Conservation (phyloP, 116 monocot genomes). For the Dioscorea cayenensis region DNA sequence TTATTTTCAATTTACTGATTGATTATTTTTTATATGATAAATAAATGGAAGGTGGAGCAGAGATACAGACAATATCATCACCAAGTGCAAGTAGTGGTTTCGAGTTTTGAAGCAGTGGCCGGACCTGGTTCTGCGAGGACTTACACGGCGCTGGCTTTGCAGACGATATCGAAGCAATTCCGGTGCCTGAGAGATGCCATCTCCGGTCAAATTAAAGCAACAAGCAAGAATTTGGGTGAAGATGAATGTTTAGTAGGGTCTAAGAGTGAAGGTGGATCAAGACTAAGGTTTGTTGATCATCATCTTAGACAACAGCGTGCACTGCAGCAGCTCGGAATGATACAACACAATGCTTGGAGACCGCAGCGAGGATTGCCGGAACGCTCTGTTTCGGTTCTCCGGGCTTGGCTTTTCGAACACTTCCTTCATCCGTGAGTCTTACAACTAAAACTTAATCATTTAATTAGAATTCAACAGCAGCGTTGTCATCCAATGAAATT, state of each 20-base stretch:
- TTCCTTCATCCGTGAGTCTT: constrained; percentile 89
- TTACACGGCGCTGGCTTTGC: constrained; percentile 84
- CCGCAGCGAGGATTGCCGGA: constrained; percentile 93
- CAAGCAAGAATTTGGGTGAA: constrained; percentile 59
- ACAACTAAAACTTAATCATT: too few species aligned
- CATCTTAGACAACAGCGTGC: constrained; percentile 74
- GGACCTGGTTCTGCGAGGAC: constrained; percentile 65
- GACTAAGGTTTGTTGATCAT: constrained; percentile 57
- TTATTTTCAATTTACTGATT: not conserved
- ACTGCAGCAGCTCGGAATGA: constrained; percentile 70
- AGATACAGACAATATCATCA: constrained; percentile 80
- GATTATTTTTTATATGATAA: not conserved
- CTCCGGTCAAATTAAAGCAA: constrained; percentile 45
- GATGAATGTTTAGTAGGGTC: constrained; percentile 28
- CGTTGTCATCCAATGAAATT: too few species aligned
- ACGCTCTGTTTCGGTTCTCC: constrained; percentile 83
- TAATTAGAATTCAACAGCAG: too few species aligned
- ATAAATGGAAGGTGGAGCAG: constrained; percentile 60
- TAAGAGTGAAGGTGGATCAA: not conserved
- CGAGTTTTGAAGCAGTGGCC: constrained; percentile 68
- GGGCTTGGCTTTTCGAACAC: constrained; percentile 98
- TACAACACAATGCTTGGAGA: constrained; percentile 93
- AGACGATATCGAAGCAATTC: constrained; percentile 93
- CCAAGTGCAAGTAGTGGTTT: constrained; percentile 72
- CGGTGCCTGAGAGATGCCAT: constrained; percentile 82